Evolutionary conservation across 1,284 basidiomycete genomes (phyloP), one percentile per base, ranked within the genome.

Genomic region (Neonothopanus nambi): DNA sequence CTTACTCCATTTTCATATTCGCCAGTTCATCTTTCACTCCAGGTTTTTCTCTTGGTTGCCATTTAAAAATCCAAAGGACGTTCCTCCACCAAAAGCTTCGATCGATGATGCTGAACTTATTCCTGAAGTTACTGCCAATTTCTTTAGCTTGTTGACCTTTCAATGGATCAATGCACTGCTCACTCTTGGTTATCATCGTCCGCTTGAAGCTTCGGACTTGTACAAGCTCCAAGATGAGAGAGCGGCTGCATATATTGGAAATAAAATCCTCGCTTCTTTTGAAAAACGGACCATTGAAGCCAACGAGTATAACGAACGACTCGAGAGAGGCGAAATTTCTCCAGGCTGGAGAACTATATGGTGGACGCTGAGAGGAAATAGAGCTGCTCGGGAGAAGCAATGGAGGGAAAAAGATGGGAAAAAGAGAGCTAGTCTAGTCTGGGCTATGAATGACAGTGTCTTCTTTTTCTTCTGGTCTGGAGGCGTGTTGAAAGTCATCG

Each of bases 381-480:
- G 78, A 33, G 67, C 68, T n/a, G 76, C 78, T 54, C 77, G 77
- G 38, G 83, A 88, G 66, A 79, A 77, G 55, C 66, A 72, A 53
- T 92, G 88, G 89, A 72, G 82, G 59, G 78, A 82, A 48, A 78
- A 76, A 26, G 77, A 77, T 24, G 91, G 90, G 1, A 83, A 75
- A 64, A 81, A 78, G 61, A 75, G 74, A 51, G 78, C 93, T 0
- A 91, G 88, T 61, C 78, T 97, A 18, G 72, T 81, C 0, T 74
- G 77, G 71, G 86, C 93, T 0, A 78, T 96, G 65, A 90, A 89
- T 61, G 93, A 95, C 64, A 87, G 86, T 52, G 81, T 96, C 59
- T 84, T 84, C 28, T 85, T 81, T 76, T 87, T 83, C 75, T 92
- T 95, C 66, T 95, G 93, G 93, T 75, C 79, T 2, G 87, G 80